These are phyloP conservation scores for Syzygium aromaticum DNA, from an alignment of 345 rosid species.

Conservation along the genomic window DNA sequence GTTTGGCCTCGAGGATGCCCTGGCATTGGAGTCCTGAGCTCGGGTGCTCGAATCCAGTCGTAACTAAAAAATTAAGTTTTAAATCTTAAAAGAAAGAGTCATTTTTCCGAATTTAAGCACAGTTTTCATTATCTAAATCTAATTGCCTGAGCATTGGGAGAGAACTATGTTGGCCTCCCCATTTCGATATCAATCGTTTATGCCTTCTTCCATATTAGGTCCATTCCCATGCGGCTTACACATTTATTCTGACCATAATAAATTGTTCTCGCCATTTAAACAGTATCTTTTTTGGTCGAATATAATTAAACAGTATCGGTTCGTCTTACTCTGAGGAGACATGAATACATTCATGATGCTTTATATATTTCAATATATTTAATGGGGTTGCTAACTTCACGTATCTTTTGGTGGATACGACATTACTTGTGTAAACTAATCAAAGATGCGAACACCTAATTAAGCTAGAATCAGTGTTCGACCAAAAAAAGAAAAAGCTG, in stretches of 20 bases:
- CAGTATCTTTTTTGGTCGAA: no score
- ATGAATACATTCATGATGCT: not conserved
- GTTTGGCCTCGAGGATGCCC: not conserved
- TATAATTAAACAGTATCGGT: not conserved
- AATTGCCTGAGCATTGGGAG: not conserved
- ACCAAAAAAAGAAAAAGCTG: no score
- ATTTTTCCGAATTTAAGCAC: not conserved
- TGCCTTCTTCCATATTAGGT: not conserved
- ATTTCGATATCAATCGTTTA: not conserved
- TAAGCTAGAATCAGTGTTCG: not conserved
- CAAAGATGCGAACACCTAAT: not conserved
- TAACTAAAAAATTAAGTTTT: no score
- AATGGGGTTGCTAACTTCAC: not conserved
- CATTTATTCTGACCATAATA: not conserved
- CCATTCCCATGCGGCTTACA: not conserved
- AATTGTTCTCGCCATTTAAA: not conserved
- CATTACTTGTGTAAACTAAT: not conserved
- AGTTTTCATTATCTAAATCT: not conserved
- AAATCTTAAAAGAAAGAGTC: not conserved
- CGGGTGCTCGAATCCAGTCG: rapidly evolving
- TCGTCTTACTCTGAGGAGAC: not conserved
- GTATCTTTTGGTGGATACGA: not conserved
- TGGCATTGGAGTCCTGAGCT: not conserved
- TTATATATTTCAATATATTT: not conserved
- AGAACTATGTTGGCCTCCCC: not conserved